Base-by-base conservation (phyloP, 2,329 filamentous ascomycete genomes). In the Xylaria multiplex region DNA sequence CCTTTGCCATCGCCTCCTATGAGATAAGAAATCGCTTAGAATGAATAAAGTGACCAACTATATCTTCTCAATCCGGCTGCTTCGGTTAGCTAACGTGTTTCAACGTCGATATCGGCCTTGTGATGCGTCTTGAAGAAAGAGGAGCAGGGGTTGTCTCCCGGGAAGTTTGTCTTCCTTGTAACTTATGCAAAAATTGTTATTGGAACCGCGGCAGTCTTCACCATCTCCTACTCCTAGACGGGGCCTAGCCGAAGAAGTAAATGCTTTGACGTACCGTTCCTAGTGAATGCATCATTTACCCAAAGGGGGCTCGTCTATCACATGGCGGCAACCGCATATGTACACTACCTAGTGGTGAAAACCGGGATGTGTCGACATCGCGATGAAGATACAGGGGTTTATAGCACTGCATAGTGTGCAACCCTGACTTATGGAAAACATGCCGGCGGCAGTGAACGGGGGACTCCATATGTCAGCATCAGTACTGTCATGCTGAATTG, bases 311-410 rank as follows among this genome's bases (percentile, higher is more conserved):
- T 56, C n/a, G 11, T 32, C 24, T 62, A 56, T 56, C 32, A 49
- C 2, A 55, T 32, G n/a, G 9, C 54, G 37, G 9, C 24, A 19
- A 52, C 32, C 45, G n/a, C 16, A 46, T 7, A 35, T 16, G 22
- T 46, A 27, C 27, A 27, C 27, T 27, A 27, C 27, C 27, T 27
- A 32, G 50, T 16, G n/a, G n/a, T 48, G 9, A 42, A 37, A 27
- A 56, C 63, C 9, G n/a, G 52, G 57, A 48, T 61, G 11, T 16
- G 37, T n/a, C 35, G 49, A 49, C 35, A 46, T 43, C 8, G 53
- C 48, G 49, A 62, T 53, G 40, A 54, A 19, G 14, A 6, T 62
- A 52, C 64, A 62, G 48, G 64, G 59, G 19, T 59, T 45, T 19
- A 43, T 52, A 14, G 16, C 46, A 61, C 30, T 52, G 6, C 13